Evolutionary conservation across 176 grass and related monocot species (phyloP), one percentile per base, ranked within the genome.

Genomic region (Melocanna baccifera): DNA sequence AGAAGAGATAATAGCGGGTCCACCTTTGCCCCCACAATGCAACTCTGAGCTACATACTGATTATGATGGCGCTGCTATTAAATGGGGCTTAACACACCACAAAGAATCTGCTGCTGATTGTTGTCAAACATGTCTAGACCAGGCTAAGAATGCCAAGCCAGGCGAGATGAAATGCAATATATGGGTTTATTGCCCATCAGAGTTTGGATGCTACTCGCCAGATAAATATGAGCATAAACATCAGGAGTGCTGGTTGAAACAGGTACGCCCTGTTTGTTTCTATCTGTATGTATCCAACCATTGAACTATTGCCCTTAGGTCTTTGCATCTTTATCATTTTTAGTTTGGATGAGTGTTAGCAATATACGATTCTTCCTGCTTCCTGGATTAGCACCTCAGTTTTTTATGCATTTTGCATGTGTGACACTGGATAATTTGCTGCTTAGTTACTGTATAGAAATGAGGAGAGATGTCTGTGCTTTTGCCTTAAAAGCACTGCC

Each of bases 171-270:
- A 89, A 77, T 99, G 96, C 81, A 99, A 99, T 79, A 96, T 99
- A 81, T 99, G 96, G 96, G 96, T 99, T 51, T 99, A 99, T 83
- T 99, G 93, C 64, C 96, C 96, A 47, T 99, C 96, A 67, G 96
- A 99, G 47, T 94, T 82, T 88, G 97, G 97, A 46, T 99, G 97
- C 81, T 94, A 79, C 83, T 94, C 93, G 20, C 97, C 97, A 68
- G 97, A 99, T 75, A 96, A 94, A 70, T 99, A 99, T 73, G 91
- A 96, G 52, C 97, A 99, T 91, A 99, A 99, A 62, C 97, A 99
- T 87, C 97, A 99, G 67, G 97, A 99, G 62, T 99, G 97, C 76
- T 99, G 97, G 97, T 84, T 99, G 77, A 99, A 99, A 88, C 93
- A 92, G 88, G 97, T 99, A 94, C 13, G 23, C 68, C 14, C 14